phyloP scores from a whole-genome alignment of 805 yeast genomes.

The Candida lessepsii region DNA sequence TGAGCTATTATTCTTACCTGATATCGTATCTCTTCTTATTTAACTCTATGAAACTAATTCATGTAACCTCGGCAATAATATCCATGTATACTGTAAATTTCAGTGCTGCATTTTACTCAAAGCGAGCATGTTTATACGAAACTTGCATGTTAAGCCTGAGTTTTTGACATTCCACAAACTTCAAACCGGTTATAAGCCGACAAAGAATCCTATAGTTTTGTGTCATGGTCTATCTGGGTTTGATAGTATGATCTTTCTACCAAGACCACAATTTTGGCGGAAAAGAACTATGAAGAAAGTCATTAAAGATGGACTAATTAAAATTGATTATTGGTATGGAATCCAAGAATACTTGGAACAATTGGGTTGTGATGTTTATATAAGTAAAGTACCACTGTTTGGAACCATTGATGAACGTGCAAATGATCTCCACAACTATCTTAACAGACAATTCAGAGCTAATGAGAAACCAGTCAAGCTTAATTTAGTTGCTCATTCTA shows the following conservation, averaged over 20 bases:
- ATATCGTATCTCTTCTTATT: too few relatives aligned
- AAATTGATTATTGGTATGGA: conserved; percentile 81
- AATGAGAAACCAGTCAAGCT: conserved; percentile 43
- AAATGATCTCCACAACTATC: conserved; percentile 47
- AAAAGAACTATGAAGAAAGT: conserved; percentile 11
- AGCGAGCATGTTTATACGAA: conserved; percentile 1
- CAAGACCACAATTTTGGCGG: conserved; percentile 15
- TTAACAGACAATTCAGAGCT: conserved; percentile 29
- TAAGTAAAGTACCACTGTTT: conserved; percentile 80
- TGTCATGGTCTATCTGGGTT: conserved; percentile 91
- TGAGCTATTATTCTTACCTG: too few relatives aligned
- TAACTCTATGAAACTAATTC: too few relatives aligned
- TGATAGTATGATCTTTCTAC: conserved; percentile 42
- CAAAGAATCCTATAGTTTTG: conserved; percentile 70
- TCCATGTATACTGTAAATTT: too few relatives aligned
- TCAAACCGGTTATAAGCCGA: conserved; percentile 45
- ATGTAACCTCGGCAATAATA: too few relatives aligned
- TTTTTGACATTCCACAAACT: conserved; percentile 1
- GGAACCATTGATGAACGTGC: conserved; percentile 76
- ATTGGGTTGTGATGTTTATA: conserved; percentile 66
- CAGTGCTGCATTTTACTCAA: not conserved
- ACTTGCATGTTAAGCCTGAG: not conserved
- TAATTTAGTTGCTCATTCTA: conserved; percentile 83
- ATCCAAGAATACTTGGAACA: conserved; percentile 57
- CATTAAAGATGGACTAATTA: conserved; percentile 27